These are phyloP conservation scores for Otatea glauca DNA, from an alignment of 176 grass and related monocot species.

Conservation along the genomic window DNA sequence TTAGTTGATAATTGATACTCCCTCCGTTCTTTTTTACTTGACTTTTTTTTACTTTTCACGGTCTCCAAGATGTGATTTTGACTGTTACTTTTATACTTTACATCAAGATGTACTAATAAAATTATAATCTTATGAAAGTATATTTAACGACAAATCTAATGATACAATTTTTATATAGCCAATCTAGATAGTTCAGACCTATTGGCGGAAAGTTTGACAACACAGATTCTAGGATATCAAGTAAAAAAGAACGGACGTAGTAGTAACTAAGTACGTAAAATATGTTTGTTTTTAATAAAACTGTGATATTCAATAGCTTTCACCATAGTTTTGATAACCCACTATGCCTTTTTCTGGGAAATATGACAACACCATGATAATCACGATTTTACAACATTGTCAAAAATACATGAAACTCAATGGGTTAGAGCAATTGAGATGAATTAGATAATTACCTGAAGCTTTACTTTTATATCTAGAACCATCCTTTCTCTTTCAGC, in stretches of 20 bases:
- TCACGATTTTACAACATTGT: background rate
- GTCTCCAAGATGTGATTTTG: no score
- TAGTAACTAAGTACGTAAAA: background rate
- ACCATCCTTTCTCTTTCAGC: constrained; percentile 98
- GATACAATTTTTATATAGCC: no score
- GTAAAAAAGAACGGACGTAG: no score
- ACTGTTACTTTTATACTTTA: no score
- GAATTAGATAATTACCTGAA: constrained; percentile 68
- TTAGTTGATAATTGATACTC: background rate
- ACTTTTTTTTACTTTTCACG: no score
- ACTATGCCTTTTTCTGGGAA: constrained; percentile 1
- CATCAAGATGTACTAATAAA: no score
- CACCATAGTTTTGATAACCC: constrained; percentile 29
- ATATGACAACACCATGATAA: constrained; percentile 3
- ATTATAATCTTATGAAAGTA: no score
- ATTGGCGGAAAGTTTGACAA: no score
- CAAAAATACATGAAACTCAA: constrained; percentile 25
- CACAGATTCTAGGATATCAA: no score
- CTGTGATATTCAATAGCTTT: constrained; percentile 8
- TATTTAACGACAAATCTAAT: no score
- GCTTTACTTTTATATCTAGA: constrained; percentile 99
- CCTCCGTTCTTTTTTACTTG: no score
- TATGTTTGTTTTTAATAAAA: background rate
- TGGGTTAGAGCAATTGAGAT: constrained; percentile 24
- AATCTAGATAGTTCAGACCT: no score